A percentile compares a stretch with the other conserved stretches of the same genome.
Evolutionary conservation across 1,284 basidiomycete species (phyloP).

Genomic region (Microstroma glucosiphilum): DNA sequence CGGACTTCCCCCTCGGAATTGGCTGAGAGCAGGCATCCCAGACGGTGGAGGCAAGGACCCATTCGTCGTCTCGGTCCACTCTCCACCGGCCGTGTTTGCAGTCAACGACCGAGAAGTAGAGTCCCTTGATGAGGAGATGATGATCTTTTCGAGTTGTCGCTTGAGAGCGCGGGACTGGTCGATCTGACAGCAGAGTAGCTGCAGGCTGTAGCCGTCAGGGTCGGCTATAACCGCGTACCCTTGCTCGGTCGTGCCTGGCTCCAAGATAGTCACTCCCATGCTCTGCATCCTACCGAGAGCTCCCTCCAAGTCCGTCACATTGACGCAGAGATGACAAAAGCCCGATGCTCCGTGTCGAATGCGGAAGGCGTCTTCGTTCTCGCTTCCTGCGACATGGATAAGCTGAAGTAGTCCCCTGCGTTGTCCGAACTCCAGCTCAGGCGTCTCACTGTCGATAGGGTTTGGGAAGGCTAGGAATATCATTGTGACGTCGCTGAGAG

Average conservation of each 20-base stretch:
- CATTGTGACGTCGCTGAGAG: not conserved
- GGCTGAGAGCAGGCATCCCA: not conserved
- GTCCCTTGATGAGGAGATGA: not conserved
- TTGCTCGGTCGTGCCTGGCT: not conserved
- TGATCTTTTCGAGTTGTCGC: not conserved
- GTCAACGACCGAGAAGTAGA: not conserved
- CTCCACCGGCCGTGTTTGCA: not conserved
- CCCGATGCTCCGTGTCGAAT: not conserved
- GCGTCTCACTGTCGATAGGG: not conserved
- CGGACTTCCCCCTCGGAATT: not conserved
- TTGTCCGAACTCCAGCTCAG: conserved; percentile 3
- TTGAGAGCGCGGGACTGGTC: conserved; percentile 1
- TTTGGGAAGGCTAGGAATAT: conserved; percentile 3
- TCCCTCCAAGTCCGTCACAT: not conserved
- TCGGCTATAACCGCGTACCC: conserved; percentile 3
- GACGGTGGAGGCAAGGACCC: not conserved
- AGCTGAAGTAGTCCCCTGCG: conserved; percentile 4
- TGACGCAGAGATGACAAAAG: conserved; percentile 3
- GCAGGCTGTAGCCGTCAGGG: conserved; percentile 1
- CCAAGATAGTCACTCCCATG: not conserved
- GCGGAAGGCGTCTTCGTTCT: not conserved
- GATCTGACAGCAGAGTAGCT: conserved; percentile 3
- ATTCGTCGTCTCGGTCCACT: not conserved
- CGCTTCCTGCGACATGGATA: conserved; percentile 4
- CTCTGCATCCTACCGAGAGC: not conserved